These are phyloP conservation scores for Cucumis cinereus DNA, from an alignment of 306 rosid genomes.

Conservation along the genomic window DNA sequence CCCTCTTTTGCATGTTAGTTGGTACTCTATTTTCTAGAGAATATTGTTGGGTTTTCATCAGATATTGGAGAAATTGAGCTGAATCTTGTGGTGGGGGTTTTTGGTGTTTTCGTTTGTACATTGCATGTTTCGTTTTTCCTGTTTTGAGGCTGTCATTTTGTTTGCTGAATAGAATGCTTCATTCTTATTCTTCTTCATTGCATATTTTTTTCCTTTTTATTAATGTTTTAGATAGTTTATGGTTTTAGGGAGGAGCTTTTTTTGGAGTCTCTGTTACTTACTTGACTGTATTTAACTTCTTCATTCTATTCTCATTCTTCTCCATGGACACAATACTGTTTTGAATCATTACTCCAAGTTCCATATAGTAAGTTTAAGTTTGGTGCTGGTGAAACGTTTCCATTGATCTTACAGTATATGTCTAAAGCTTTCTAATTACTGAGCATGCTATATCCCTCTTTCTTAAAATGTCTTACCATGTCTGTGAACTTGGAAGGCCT, in stretches of 20 bases:
- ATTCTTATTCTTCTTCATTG: background rate
- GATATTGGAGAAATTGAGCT: background rate
- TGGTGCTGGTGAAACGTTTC: background rate
- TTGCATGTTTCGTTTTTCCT: slow-evolving; percentile 1
- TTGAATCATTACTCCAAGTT: background rate
- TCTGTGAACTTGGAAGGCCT: background rate
- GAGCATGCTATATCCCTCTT: background rate
- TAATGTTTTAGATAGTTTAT: background rate
- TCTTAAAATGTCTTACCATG: background rate
- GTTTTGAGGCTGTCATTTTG: background rate
- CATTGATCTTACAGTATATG: background rate
- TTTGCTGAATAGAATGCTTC: background rate
- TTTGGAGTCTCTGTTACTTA: background rate
- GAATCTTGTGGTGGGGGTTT: background rate
- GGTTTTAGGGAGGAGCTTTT: background rate
- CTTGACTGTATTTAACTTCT: background rate
- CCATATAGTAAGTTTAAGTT: background rate
- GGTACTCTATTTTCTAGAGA: background rate
- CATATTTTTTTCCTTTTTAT: background rate
- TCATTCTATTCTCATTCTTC: background rate
- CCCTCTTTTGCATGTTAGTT: slow-evolving; percentile 24
- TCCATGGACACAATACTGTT: background rate
- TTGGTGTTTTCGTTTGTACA: background rate
- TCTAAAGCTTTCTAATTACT: background rate
- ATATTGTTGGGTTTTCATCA: background rate